These are phyloP conservation scores for Pleurotus tuber-regium DNA, from an alignment of 768 basidiomycete genomes.

Conservation along the genomic window DNA sequence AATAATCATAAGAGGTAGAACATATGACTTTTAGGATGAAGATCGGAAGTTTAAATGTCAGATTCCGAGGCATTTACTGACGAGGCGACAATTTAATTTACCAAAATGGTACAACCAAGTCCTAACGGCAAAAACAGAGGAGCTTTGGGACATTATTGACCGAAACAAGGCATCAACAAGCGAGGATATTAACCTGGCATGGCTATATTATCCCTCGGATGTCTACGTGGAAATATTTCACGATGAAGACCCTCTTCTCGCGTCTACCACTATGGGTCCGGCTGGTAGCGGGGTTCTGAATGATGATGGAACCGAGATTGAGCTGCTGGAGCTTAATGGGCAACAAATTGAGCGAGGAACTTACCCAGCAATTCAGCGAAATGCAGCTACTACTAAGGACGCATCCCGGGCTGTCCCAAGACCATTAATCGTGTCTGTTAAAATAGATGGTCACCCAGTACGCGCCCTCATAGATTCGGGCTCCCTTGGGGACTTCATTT, in stretches of 20 bases:
- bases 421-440: slow-evolving; percentile 26
- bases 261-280: not conserved
- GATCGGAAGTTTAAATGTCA: not conserved
- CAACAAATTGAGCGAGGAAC: not conserved
- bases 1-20: too few relatives aligned
- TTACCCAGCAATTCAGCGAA: slow-evolving; percentile 9
- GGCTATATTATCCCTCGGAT: not conserved
- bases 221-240: not conserved
- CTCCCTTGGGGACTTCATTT: slow-evolving; percentile 37
- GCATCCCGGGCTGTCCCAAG: slow-evolving; percentile 20
- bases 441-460: slow-evolving; percentile 27
- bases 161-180: too few relatives aligned
- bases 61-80: not conserved
- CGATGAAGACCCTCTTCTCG: not conserved
- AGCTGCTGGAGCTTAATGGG: not conserved
- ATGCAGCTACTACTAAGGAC: slow-evolving; percentile 11
- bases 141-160: not conserved
- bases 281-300: not conserved
- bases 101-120: not conserved
- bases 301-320: not conserved
- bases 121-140: not conserved
- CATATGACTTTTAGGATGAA: too few relatives aligned
- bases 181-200: not conserved
- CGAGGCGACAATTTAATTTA: not conserved
- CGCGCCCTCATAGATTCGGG: slow-evolving; percentile 34